Base-by-base conservation (phyloP, 2,329 filamentous ascomycete genomes). In the Colletotrichum orbiculare region DNA sequence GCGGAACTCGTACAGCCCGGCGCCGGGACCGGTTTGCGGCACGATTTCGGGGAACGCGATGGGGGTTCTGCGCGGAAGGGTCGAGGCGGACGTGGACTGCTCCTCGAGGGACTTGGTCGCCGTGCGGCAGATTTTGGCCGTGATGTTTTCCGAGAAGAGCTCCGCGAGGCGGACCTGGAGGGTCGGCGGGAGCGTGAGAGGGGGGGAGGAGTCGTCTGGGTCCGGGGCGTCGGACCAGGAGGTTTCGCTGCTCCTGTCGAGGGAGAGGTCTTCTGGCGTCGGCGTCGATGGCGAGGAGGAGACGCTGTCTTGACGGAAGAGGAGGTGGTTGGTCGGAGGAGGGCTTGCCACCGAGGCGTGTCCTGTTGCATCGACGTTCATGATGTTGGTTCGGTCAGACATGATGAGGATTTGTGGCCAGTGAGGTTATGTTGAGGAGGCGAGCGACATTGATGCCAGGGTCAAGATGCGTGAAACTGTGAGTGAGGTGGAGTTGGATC, bases 1-100 rank as follows among this genome's bases (percentile, higher is more conserved):
- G 1, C 75, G 70, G 25, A 72, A 53, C 8, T 68, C 50, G 60
- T 75, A 78, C 12, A 59, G 67, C 0, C 75, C 76, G 2, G 57
- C 65, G 0, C 69, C 54, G 0, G 56, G 43, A 1, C 77, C 76
- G 3, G 63, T 53, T 48, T 74, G 73, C 0, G 73, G 74, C 0
- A 77, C 73, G 10, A 66, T 72, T 57, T 79, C 76, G 1, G 77
- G 77, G 39, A 74, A 78, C 0, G 59, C 59, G 15, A 41, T 49
- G 34, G 67, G 69, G 2, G 42, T 53, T 33, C 53, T 65, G 8
- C 38, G 49, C 1, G 38, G 11, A 4, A 39, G 17, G 2, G 13
- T 34, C 1, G 45, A 57, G 37, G 2, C 12, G 12, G 17, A 39
- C 2, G 12, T 13, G 41, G 45, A 13, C 11, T 34, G 11, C 3